Evolutionary conservation across 2,329 filamentous ascomycete genomes (phyloP).

Genomic region (Daldinia sp.): DNA sequence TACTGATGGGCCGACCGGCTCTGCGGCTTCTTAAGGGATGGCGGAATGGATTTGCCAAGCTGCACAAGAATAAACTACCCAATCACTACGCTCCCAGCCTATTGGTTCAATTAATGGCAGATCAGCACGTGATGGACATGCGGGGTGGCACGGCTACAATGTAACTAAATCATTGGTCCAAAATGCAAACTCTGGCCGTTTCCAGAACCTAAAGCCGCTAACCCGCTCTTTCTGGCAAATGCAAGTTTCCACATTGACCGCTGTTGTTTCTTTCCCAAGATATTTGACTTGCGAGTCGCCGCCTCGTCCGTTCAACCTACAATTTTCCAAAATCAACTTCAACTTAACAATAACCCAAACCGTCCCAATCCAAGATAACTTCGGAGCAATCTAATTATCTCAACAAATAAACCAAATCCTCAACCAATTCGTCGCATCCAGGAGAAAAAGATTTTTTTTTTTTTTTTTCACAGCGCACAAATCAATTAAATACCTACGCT

Average conservation of each 20-base stretch:
- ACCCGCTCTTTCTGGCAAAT: constrained; percentile 21
- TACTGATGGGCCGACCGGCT: constrained; percentile 23
- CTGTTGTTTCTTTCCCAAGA: constrained; percentile 25
- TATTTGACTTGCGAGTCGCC: constrained; percentile 29
- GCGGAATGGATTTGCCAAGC: constrained; percentile 13
- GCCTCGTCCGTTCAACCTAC: constrained; percentile 20
- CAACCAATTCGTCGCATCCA: background rate
- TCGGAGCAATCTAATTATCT: constrained; percentile 4
- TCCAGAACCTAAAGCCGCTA: constrained; percentile 34
- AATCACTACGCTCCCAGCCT: constrained; percentile 33
- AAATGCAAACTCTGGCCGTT: constrained; percentile 33
- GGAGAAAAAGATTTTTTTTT: background rate
- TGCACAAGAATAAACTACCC: constrained; percentile 26
- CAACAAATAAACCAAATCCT: background rate
- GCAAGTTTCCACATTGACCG: constrained; percentile 29
- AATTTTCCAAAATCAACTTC: constrained; percentile 15
- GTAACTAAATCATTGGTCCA: constrained; percentile 23
- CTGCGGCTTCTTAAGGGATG: constrained; percentile 18
- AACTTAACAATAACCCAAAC: constrained; percentile 3
- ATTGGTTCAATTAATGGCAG: constrained; percentile 37
- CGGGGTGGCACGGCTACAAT: constrained; percentile 33
- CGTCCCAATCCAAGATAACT: constrained; percentile 1
- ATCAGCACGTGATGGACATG: constrained; percentile 41
- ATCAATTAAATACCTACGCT: constrained; percentile 1
- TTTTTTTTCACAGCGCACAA: constrained; percentile 5